A percentile compares a stretch with the other conserved stretches of the same genome.
Evolutionary conservation across 305 asterid genomes (phyloP).

Genomic region (Solanum hybrid): DNA sequence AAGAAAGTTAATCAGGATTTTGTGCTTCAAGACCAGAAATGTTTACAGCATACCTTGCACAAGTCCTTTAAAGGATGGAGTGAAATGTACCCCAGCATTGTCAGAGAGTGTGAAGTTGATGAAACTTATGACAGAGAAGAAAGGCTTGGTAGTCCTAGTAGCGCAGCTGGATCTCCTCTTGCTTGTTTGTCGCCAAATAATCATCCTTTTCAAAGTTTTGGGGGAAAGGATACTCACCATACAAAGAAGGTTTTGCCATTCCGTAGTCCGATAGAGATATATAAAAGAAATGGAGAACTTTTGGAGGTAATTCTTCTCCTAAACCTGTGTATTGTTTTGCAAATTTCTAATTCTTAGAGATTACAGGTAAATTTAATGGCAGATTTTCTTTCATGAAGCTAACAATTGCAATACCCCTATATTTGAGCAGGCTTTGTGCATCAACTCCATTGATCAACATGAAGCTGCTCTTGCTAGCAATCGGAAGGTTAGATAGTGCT

Average conservation of each 20-base stretch:
- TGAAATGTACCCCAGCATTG: conserved; percentile 53
- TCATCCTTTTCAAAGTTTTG: conserved; percentile 70
- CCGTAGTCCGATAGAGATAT: conserved; percentile 60
- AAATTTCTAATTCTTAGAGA: neutral
- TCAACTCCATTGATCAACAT: conserved; percentile 70
- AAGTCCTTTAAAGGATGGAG: conserved; percentile 63
- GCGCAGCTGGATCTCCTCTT: conserved; percentile 74
- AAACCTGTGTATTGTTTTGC: conserved; percentile 10
- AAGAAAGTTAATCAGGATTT: conserved; percentile 45
- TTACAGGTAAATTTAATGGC: conserved; percentile 1
- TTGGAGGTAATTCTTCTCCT: conserved; percentile 57
- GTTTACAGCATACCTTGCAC: conserved; percentile 47
- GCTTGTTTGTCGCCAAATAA: conserved; percentile 76
- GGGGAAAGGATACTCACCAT: conserved; percentile 35
- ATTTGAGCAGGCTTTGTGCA: conserved; percentile 73
- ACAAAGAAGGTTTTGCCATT: conserved; percentile 54
- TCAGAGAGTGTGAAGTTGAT: conserved; percentile 58
- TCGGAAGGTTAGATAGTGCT: conserved; percentile 54
- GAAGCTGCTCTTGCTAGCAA: conserved; percentile 92
- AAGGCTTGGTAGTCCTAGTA: conserved; percentile 49
- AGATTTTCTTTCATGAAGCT: neutral
- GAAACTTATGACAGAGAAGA: conserved; percentile 61
- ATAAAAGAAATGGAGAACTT: conserved; percentile 87
- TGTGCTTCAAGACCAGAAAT: conserved; percentile 40
- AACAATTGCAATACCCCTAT: neutral